Base-by-base conservation (phyloP, 2,329 filamentous ascomycete genomes). In the Penicillium hordei region DNA sequence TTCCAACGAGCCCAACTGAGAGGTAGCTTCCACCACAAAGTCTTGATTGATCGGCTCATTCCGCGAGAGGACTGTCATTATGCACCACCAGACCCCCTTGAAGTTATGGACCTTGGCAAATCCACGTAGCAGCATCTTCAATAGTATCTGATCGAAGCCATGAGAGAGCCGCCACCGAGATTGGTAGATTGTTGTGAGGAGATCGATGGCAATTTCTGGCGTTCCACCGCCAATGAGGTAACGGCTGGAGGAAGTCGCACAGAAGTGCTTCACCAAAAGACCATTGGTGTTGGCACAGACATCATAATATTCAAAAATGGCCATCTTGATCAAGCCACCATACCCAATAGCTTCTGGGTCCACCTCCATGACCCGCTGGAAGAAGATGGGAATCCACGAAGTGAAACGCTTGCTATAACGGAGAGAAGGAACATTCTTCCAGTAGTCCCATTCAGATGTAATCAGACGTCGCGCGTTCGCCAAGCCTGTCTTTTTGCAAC, bases 21-120 rank as follows among this genome's bases (percentile, higher is more conserved):
- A 57, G 21, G 21, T 63, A 9, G 68, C 65, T 54, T 77, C 76
- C 19, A 69, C 70, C 2, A 75, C 59, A 29, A 78, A 70, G 48
- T 72, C 66, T 25, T 55, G 67, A 39, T 57, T 68, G 25, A 72
- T 54, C 13, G 70, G 68, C 33, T 70, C 73, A 3, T 62, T 59
- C 29, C 75, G 71, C 29, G 70, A 65, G 25, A 77, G 63, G n/a
- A 67, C 72, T 2, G 73, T 73, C 51, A 76, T 51, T 40, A 77
- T 68, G 48, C 74, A 76, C 76, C 76, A 78, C 48, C 75, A 73
- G 3, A 76, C 60, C 2, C 75, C 76, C n/a, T 68, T 65, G 8
- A 72, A 52, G 33, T 75, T 69, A 5, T 67, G 64, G 5, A 60
- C 52, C 2, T 55, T 54, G 1, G 70, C 66, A 43, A 72, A 76